Conservation (phyloP, 169 alveolate species). For the Plasmodium fragile region DNA sequence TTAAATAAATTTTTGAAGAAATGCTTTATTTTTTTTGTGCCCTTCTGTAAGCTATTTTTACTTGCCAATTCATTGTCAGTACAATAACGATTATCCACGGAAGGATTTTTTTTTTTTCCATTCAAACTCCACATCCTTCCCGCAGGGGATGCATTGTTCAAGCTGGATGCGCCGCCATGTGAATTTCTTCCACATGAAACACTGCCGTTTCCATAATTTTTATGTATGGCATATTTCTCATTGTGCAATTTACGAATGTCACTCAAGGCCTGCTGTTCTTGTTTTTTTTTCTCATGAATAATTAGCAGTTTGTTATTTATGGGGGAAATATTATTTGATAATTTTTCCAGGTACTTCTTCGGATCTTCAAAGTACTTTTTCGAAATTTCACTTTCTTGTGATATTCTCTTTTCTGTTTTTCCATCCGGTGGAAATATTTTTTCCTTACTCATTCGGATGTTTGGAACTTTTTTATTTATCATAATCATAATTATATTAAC, state of each 20-base stretch:
- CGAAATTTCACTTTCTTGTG: neutral
- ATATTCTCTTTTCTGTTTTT: neutral
- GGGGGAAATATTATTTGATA: conserved; percentile 17
- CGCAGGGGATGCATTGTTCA: neutral
- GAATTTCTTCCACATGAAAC: neutral
- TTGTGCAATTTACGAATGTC: conserved; percentile 67
- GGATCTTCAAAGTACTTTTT: conserved; percentile 21
- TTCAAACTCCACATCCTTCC: neutral
- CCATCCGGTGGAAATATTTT: neutral
- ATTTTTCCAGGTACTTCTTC: conserved; percentile 27
- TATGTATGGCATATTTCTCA: conserved; percentile 44
- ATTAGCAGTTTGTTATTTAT: conserved; percentile 24
- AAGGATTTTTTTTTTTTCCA: neutral
- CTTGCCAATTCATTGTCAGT: neutral
- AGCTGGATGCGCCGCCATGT: neutral
- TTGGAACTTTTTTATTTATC: conserved; percentile 31
- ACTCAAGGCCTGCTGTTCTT: conserved; percentile 51
- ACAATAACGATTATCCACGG: neutral
- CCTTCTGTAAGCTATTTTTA: conserved; percentile 21
- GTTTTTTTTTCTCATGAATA: conserved; percentile 37
- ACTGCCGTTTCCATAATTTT: conserved; percentile 8
- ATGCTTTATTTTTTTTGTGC: conserved; percentile 54
- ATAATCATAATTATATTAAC: conserved; percentile 47
- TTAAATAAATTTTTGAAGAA: conserved; percentile 66
- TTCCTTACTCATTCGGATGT: neutral